Percentiles rank a stretch among this genome's conserved stretches.
phyloP scores from a whole-genome alignment of 192 early-diverging fungal genomes.

The Physocladia obscura region DNA sequence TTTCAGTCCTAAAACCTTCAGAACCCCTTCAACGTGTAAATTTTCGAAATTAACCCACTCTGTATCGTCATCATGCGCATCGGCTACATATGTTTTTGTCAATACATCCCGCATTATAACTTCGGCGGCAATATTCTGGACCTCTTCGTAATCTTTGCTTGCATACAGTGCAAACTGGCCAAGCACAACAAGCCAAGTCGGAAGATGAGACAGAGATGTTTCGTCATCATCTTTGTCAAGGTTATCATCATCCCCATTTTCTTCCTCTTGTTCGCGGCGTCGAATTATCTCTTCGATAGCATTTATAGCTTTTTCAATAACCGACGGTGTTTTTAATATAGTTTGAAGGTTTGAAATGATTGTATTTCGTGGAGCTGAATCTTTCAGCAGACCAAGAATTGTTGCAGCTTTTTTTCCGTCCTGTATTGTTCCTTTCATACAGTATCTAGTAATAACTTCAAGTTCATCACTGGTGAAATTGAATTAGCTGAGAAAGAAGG shows the following conservation, averaged over 20 bases:
- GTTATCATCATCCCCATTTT: background rate
- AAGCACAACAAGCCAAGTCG: slow-evolving; percentile 55
- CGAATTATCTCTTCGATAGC: background rate
- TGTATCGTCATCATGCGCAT: slow-evolving; percentile 29
- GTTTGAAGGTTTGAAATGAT: background rate
- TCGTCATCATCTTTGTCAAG: slow-evolving; percentile 27
- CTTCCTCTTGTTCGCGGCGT: background rate
- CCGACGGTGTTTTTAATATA: background rate
- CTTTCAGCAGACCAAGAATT: slow-evolving; percentile 62
- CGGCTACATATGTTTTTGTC: slow-evolving; percentile 30
- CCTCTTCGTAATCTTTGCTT: slow-evolving; percentile 52
- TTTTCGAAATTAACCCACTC: slow-evolving; percentile 70
- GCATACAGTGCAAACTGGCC: slow-evolving; percentile 63
- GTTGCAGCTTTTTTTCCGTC: slow-evolving; percentile 75
- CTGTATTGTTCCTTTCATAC: slow-evolving; percentile 51
- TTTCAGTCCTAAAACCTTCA: slow-evolving; percentile 67
- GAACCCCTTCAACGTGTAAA: slow-evolving; percentile 55
- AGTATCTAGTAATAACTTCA: slow-evolving; percentile 45
- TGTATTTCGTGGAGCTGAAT: background rate
- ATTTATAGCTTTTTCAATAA: background rate
- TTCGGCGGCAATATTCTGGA: slow-evolving; percentile 49
- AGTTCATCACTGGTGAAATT: slow-evolving; percentile 32
- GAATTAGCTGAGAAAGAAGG: slow-evolving; percentile 7
- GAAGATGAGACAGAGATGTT: background rate
- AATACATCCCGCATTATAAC: slow-evolving; percentile 65